A percentile compares a stretch with the other conserved stretches of the same genome.
These are phyloP conservation scores for Draba incana DNA, from an alignment of 345 rosid species.

Conservation along the genomic window DNA sequence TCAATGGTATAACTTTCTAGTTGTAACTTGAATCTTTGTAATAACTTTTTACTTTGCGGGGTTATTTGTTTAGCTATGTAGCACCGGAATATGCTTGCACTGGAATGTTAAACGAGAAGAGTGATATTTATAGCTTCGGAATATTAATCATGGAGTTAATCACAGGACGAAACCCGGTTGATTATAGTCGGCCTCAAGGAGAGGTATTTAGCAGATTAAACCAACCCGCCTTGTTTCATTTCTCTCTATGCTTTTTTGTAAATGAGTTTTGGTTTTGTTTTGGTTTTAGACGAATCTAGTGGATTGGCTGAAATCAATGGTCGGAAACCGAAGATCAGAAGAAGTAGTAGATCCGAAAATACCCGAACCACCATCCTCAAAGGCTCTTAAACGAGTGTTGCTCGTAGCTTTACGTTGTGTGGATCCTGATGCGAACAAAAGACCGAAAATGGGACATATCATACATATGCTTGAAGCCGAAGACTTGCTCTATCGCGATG, in stretches of 20 bases:
- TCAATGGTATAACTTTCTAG: not conserved
- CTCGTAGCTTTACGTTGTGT: conserved; percentile 92
- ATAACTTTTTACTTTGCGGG: not conserved
- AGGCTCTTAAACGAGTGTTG: conserved; percentile 74
- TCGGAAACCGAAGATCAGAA: conserved; percentile 71
- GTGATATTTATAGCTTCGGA: conserved; percentile 87
- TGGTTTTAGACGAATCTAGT: conserved; percentile 77
- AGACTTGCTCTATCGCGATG: conserved; percentile 71
- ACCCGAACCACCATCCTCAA: conserved; percentile 71
- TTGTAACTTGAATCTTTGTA: not conserved
- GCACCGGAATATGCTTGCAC: conserved; percentile 98
- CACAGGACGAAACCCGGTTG: conserved; percentile 90
- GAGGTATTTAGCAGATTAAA: conserved; percentile 53
- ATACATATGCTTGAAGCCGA: conserved; percentile 95
- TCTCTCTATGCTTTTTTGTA: not conserved
- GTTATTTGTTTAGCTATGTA: conserved; percentile 58
- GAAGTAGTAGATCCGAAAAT: conserved; percentile 85
- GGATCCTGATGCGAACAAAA: conserved; percentile 74
- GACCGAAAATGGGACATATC: conserved; percentile 86
- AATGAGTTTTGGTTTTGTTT: not conserved
- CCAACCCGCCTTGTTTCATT: not conserved
- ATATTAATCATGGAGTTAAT: conserved; percentile 85
- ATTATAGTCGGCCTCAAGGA: conserved; percentile 81
- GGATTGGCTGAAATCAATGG: conserved; percentile 93
- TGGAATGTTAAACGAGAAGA: conserved; percentile 78